phyloP scores from a whole-genome alignment of 805 yeast species.

The Sungouiozyma intestinalis region DNA sequence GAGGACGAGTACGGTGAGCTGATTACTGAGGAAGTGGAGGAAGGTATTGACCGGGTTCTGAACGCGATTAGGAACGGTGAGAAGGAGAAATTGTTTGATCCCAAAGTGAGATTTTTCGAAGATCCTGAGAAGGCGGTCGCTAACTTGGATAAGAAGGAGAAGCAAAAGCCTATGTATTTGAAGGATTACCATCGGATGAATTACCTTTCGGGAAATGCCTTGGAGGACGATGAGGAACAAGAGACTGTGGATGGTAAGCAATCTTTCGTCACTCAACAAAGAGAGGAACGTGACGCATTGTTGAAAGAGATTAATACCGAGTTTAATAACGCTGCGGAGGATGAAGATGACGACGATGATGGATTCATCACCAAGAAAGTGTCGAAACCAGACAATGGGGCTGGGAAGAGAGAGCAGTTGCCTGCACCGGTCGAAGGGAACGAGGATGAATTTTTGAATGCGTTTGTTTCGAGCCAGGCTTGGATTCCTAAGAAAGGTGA shows the following conservation, averaged over 20 bases:
- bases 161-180: constrained; percentile 69
- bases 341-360: constrained; percentile 35
- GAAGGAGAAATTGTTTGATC: constrained; percentile 46
- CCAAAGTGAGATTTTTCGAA: constrained; percentile 63
- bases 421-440: constrained; percentile 56
- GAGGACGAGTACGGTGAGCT: constrained; percentile 91
- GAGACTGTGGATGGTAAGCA: constrained; percentile 33
- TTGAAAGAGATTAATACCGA: constrained; percentile 61
- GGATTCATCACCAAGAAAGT: constrained; percentile 50
- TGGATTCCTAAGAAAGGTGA: constrained; percentile 78
- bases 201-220: constrained; percentile 55
- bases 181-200: constrained; percentile 89
- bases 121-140: constrained; percentile 41
- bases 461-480: constrained; percentile 66
- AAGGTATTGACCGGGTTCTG: constrained; percentile 64
- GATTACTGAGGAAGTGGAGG: constrained; percentile 75
- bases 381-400: constrained; percentile 17
- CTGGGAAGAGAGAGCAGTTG: constrained; percentile 29
- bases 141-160: constrained; percentile 22
- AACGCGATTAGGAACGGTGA: constrained; percentile 62
- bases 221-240: constrained; percentile 43
- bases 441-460: constrained; percentile 60
- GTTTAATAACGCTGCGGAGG: constrained; percentile 33
- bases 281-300: constrained; percentile 64
- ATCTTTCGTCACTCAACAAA: constrained; percentile 66